Evolutionary conservation across 495 filamentous ascomycete species (phyloP), one percentile per base, ranked within the genome.

Genomic region (Chaetomium tenue): DNA sequence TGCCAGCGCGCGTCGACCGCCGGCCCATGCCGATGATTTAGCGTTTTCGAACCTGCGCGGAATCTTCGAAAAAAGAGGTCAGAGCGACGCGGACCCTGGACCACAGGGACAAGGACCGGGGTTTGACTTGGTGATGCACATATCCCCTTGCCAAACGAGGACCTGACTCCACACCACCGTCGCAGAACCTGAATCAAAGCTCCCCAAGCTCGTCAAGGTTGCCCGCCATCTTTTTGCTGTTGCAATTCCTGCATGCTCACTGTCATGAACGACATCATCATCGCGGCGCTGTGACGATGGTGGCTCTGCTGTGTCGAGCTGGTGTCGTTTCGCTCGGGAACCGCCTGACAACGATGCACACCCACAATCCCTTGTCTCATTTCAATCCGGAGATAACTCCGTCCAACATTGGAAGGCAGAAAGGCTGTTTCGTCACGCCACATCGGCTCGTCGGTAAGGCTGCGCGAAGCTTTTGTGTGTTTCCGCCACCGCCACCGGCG

Each of bases 41-140:
- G 66, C 72, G 66, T 69, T 64, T 72, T 72, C 68, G 73, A 74
- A 72, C 59, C 66, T 71, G 59, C 67, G 68, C 70, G 63, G 73
- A 73, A 75, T 65, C 68, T 73, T 75, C 72, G 59, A 74, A 64
- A 67, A 63, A 37, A 3, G 71, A 72, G 72, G 72, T 68, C 70
- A 61, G 69, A 72, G 72, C 72, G 63, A 68, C 64, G 58, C 26
- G 55, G 54, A 58, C 64, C 64, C 47, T 39, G 58, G 44, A 42
- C 9, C 47, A 33, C 48, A 51, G 23, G 48, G 28, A n/a, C 69
- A 63, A 66, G 69, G 67, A 65, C 50, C 63, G 59, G 60, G 67
- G 65, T 48, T 33, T n/a, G 54, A 63, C 60, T 37, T 52, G 33
- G 33, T 37, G 48, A 68, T 65, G 61, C 61, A 58, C 39, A 33